Base-by-base conservation (phyloP, 331 rosid species). In the Stylosanthes scabra region DNA sequence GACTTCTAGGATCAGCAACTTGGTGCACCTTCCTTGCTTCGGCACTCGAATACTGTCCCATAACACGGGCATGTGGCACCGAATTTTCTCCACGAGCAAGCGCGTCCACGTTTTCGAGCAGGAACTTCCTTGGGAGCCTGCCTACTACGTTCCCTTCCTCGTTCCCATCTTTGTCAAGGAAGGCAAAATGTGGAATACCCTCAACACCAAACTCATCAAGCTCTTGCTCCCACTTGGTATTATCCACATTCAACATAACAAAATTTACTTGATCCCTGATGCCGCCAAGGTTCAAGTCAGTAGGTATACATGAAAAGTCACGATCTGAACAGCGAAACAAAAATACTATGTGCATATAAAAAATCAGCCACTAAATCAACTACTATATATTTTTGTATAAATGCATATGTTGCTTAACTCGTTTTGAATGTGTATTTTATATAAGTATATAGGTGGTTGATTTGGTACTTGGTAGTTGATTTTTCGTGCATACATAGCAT, bases 171-270 rank as follows among this genome's bases (percentile, higher is more conserved):
- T 81, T 88, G 68, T 91, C 99, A 11, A 94, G 92, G 82, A 94
- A 94, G 1, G 97, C 88, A 65, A 94, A 91, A 80, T 94, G 99
- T 10, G 99, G 99, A 77, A 94, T 94, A 58, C 99, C 99, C 87
- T 91, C 99, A 65, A 94, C 97, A 1, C 97, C 99, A 75, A 91
- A 94, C 83, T 91, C 99, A 8, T 91, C 99, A 71, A 94, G 88
- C 93, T 91, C 97, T 68, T 94, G 97, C 79, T 94, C 99, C 99
- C 99, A 94, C 71, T 88, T 94, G 2, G 99, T 94, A 72, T 94
- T 94, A 78, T 94, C 97, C 61, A 94, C 97, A 73, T 94, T 94
- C 80, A 94, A 83, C 99, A 94, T 84, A 8, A 94, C 99, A 81
- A 94, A 91, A 77, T 94, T 94, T 68, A 94, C 97, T 16, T 74